These are phyloP conservation scores for Gaeumannomyces sp. DNA, from an alignment of 2,329 filamentous ascomycete genomes.

Conservation along the genomic window DNA sequence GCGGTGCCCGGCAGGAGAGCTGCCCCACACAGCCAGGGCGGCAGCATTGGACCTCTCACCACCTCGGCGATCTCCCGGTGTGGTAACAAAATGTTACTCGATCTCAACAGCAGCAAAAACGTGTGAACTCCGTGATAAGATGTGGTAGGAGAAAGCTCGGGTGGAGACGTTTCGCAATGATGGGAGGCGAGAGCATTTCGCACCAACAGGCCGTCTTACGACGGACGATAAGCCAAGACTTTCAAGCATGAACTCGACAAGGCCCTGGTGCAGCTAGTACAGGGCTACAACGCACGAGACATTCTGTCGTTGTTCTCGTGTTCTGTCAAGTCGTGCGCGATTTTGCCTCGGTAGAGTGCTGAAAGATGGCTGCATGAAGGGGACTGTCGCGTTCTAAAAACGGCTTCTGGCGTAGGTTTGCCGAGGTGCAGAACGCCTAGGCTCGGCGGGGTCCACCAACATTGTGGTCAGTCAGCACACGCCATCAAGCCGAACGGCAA, in stretches of 20 bases:
- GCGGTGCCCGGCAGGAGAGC: not conserved
- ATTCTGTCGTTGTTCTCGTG: not conserved
- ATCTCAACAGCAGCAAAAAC: not conserved
- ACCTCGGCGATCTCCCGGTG: not conserved
- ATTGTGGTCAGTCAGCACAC: not conserved
- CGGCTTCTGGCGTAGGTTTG: too few relatives aligned
- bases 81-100: not conserved
- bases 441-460: too few relatives aligned
- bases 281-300: too few relatives aligned
- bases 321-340: too few relatives aligned
- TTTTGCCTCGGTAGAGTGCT: too few relatives aligned
- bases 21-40: not conserved
- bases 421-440: too few relatives aligned
- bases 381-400: not conserved
- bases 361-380: not conserved
- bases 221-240: not conserved
- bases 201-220: not conserved
- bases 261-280: too few relatives aligned
- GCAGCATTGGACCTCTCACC: not conserved
- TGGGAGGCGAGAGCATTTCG: not conserved
- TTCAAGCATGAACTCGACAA: not conserved
- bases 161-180: not conserved
- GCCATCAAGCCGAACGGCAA: not conserved
- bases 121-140: not conserved
- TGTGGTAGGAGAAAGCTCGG: too few relatives aligned